Base-by-base conservation (phyloP, 352 stramenopile genomes). In the Phytophthora pistaciae region DNA sequence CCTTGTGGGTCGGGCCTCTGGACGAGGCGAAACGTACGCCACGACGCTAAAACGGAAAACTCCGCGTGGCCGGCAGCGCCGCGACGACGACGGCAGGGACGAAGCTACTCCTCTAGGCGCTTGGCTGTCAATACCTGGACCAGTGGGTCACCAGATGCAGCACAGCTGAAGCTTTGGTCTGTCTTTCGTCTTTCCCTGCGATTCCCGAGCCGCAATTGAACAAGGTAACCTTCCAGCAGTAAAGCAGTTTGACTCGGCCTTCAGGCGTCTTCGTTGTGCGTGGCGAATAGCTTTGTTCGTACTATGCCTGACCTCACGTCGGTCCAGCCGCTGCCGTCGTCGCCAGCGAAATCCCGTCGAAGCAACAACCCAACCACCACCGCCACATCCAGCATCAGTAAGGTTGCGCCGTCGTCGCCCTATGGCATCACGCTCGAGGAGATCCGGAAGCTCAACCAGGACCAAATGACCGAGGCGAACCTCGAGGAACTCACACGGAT, bases 381-480 rank as follows among this genome's bases (percentile, higher is more conserved):
- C 4, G 25, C 66, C 11, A 59, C 52, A 5, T 72, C 36, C 40
- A 81, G 66, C 57, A 44, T 72, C 27, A 92, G 67, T 71, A 94
- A 94, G 65, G 87, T 94, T 11, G 84, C 87, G 3, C 87, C 85
- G 16, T 83, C 82, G 14, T 91, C 86, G 1, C 83, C 83, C 6
- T 95, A 89, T 64, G 87, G 84, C 27, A 88, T 94, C 74, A 89
- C 84, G 50, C 74, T 84, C 29, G 85, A 93, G 10, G 85, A 92
- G 65, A 72, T 95, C 25, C 82, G 80, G 0, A 65, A 80, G 29
- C 63, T 95, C 9, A 95, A 95, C 38, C 75, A 91, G 44, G 88
- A 93, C 63, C 87, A 94, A 68, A 94, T 95, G 87, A 94, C 83
- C 0, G 84, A 93, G n/a, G 54, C 71, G 11, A 95, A 95, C 56